These are phyloP conservation scores for Saposhnikovia divaricata DNA, from an alignment of 129 eudicot species.

Conservation along the genomic window DNA sequence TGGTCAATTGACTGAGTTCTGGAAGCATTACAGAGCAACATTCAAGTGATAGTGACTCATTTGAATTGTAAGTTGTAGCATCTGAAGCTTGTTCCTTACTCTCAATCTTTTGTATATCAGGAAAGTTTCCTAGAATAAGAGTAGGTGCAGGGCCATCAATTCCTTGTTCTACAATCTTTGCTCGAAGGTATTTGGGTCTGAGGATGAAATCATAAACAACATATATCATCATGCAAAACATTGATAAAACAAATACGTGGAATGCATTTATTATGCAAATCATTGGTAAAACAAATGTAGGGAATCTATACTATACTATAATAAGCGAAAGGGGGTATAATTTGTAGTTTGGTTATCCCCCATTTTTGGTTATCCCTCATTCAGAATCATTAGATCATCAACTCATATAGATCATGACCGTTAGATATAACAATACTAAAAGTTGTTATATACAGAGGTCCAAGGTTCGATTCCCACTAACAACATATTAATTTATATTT, in stretches of 20 bases:
- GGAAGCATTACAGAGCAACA: conserved; percentile 1
- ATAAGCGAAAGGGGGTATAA: too few relatives aligned
- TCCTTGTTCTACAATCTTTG: conserved; percentile 4
- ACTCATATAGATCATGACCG: too few relatives aligned
- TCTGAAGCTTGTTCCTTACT: not conserved
- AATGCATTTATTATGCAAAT: not conserved
- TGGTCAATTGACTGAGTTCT: conserved; percentile 3
- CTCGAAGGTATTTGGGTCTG: not conserved
- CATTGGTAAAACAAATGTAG: not conserved
- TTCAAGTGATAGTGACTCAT: conserved; percentile 3
- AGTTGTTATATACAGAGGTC: too few relatives aligned
- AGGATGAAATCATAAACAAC: not conserved
- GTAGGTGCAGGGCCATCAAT: not conserved
- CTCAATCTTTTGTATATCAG: not conserved
- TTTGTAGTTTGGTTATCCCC: too few relatives aligned
- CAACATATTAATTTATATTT: too few relatives aligned
- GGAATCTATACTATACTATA: too few relatives aligned
- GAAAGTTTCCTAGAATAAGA: conserved; percentile 1
- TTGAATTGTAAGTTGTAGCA: not conserved
- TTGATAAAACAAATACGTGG: not conserved
- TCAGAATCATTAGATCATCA: too few relatives aligned
- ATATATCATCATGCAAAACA: not conserved
- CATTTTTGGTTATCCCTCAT: too few relatives aligned
- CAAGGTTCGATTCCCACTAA: too few relatives aligned
- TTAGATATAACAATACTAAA: too few relatives aligned